Base-by-base conservation (phyloP, 441 rosid genomes). In the Arabidopsis lyrata region DNA sequence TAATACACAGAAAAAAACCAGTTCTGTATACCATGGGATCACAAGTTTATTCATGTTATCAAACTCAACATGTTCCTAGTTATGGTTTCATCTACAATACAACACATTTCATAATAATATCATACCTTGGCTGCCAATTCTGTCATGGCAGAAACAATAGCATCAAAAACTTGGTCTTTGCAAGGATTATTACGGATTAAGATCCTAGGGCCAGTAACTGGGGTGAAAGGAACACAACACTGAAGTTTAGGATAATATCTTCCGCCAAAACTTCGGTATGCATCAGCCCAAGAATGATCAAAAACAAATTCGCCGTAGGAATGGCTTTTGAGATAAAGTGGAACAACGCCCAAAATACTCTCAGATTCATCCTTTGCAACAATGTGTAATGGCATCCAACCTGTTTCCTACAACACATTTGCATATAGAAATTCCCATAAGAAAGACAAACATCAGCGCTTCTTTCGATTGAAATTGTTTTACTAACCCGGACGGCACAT, bases 251-350 rank as follows among this genome's bases (percentile, higher is more conserved):
- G 99, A 82, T 95, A 95, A 78, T 92, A 92, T 83, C 92, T 83
- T 66, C 87, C 77, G 35, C 99, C 97, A 71, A 88, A 88, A 76
- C 88, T 83, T n/a, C 91, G 86, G 84, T 90, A 95, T 14, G 99
- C 99, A 76, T 90, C 97, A 13, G 97, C 97, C 99, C 99, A 92
- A 48, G 97, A 82, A 82, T 94, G 88, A 80, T 94, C 97, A 59
- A 94, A 94, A 80, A 92, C 99, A 83, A 89, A 94, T 87, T 94
- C 99, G n/a, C 99, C 99, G 41, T 86, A 83, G 10, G 99, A 94
- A 75, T 94, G 97, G 81, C 97, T 95, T 86, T 92, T 95, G 68
- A 95, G 94, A 84, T 95, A 95, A 38, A 95, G 97, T 8, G 97
- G 97, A 59, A 86, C 95, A 68, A 92, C 97, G 38, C 94, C 99